Evolutionary conservation across 192 early-diverging fungal species (phyloP).

Genomic region (Podila clonocystis): DNA sequence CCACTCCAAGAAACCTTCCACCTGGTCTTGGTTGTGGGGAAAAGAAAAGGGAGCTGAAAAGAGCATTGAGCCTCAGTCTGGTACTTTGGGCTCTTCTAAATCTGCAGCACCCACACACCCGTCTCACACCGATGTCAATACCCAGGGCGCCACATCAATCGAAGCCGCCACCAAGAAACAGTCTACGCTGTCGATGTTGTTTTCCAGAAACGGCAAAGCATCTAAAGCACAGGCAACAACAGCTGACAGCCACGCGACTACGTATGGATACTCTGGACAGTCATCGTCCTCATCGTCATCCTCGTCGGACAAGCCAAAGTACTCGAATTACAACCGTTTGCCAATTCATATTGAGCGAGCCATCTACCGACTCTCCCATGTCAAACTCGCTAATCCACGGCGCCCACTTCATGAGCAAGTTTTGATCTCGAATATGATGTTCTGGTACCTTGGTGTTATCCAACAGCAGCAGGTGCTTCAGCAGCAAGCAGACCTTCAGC

Average conservation of each 20-base stretch:
- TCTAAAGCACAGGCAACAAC: constrained; percentile 41
- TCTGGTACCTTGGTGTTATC: constrained; percentile 82
- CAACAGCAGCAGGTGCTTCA: constrained; percentile 58
- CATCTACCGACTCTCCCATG: constrained; percentile 77
- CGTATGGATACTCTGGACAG: constrained; percentile 23
- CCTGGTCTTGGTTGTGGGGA: constrained; percentile 58
- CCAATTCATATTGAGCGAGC: constrained; percentile 84
- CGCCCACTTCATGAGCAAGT: constrained; percentile 80
- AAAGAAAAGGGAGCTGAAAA: constrained; percentile 43
- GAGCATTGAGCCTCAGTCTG: neutral
- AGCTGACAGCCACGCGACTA: constrained; percentile 7
- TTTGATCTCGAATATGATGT: constrained; percentile 82
- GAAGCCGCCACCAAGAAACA: constrained; percentile 27
- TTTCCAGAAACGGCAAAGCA: constrained; percentile 47
- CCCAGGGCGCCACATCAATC: constrained; percentile 2
- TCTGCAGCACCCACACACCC: neutral
- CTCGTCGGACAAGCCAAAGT: constrained; percentile 56
- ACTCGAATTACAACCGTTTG: constrained; percentile 66
- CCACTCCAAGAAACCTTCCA: constrained; percentile 49
- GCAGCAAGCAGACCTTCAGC: constrained; percentile 38
- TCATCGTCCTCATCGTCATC: neutral
- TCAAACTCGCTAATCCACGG: constrained; percentile 80
- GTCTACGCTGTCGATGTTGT: constrained; percentile 49
- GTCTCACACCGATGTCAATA: constrained; percentile 18
- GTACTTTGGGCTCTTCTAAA: neutral